Evolutionary conservation across 2,329 filamentous ascomycete species (phyloP).

Genomic region (Basipetospora sp.): DNA sequence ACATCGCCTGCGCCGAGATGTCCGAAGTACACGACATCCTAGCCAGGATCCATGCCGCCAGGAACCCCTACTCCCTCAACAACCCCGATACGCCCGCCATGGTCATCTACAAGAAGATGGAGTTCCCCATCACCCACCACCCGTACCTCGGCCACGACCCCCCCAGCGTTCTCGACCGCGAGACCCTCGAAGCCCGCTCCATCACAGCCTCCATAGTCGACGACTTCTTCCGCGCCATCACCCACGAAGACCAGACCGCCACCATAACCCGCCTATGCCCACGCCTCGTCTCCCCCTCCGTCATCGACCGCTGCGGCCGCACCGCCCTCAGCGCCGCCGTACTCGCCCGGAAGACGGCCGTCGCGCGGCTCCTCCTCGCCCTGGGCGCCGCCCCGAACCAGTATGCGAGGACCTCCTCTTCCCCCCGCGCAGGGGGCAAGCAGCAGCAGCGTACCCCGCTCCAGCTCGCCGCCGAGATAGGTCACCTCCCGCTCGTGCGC

Average conservation of each 20-base stretch:
- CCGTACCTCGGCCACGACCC: background rate
- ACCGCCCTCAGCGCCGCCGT: conserved; percentile 25
- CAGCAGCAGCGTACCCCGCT: conserved; percentile 24
- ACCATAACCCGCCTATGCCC: conserved; percentile 17
- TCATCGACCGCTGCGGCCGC: conserved; percentile 13
- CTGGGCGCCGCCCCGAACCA: conserved; percentile 22
- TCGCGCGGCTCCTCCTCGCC: conserved; percentile 19
- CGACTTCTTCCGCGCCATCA: conserved; percentile 18
- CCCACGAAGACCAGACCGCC: conserved; percentile 13
- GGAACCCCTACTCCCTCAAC: background rate
- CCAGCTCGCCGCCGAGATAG: conserved; percentile 26
- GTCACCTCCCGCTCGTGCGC: conserved; percentile 25
- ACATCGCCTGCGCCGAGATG: no score
- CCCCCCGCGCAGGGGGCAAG: conserved; percentile 3
- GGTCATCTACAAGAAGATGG: background rate
- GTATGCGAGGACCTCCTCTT: conserved; percentile 9
- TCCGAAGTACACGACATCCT: no score
- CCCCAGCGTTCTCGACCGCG: background rate
- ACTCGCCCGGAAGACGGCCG: conserved; percentile 14
- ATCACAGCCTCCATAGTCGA: conserved; percentile 17
- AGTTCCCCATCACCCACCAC: background rate
- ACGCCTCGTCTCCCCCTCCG: conserved; percentile 25
- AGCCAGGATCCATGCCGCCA: no score
- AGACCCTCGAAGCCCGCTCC: background rate
- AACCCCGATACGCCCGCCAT: background rate